Evolutionary conservation across 1,284 basidiomycete genomes (phyloP).

Genomic region (Anthracocystis walkeri): DNA sequence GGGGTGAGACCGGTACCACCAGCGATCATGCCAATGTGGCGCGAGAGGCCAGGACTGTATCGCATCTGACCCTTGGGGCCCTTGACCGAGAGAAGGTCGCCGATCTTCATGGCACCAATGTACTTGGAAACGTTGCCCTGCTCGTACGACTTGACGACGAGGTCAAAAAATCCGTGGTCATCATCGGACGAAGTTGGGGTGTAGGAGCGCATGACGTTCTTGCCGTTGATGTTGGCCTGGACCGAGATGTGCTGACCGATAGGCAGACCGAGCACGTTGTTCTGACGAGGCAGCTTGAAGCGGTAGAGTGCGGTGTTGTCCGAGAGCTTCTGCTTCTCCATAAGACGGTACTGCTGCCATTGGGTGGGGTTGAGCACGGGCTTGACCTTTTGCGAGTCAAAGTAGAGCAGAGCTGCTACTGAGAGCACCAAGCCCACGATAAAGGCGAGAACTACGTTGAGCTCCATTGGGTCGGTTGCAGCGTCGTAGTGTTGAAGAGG

Average conservation of each 20-base stretch:
- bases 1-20: slow-evolving; percentile 94
- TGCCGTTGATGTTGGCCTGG: slow-evolving; percentile 88
- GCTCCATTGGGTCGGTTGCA: slow-evolving; percentile 64
- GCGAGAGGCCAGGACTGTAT: slow-evolving; percentile 70
- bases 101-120: slow-evolving; percentile 77
- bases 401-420: slow-evolving; percentile 56
- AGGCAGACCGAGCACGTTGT: slow-evolving; percentile 88
- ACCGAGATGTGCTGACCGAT: slow-evolving; percentile 96
- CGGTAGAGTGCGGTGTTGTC: slow-evolving; percentile 96
- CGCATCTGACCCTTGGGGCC: slow-evolving; percentile 90
- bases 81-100: slow-evolving; percentile 84
- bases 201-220: slow-evolving; percentile 89
- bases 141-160: slow-evolving; percentile 97
- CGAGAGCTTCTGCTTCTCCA: slow-evolving; percentile 85
- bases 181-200: slow-evolving; percentile 94
- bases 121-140: slow-evolving; percentile 92
- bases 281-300: slow-evolving; percentile 80
- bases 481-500: slow-evolving; percentile 52
- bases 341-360: slow-evolving; percentile 86
- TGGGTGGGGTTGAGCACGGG: slow-evolving; percentile 79
- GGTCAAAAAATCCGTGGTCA: slow-evolving; percentile 91
- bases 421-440: slow-evolving; percentile 57
- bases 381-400: slow-evolving; percentile 61
- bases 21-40: slow-evolving; percentile 90
- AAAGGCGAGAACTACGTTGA: slow-evolving; percentile 61